Base-by-base conservation (phyloP, 2,329 filamentous ascomycete species). In the Aaosphaeria arxii region DNA sequence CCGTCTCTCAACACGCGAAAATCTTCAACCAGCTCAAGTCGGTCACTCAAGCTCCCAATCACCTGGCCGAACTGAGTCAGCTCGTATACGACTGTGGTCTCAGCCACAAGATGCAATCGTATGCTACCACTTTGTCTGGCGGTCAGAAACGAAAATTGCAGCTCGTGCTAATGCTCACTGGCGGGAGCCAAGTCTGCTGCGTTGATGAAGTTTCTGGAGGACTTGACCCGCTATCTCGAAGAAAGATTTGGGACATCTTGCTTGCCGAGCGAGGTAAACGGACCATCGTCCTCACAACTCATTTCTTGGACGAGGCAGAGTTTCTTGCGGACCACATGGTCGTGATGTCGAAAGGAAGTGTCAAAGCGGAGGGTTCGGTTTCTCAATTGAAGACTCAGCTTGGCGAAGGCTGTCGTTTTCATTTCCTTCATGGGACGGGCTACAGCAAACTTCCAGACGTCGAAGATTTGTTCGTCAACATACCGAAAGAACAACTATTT, bases 181-280 rank as follows among this genome's bases (percentile, higher is more conserved):
- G 91, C 50, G 90, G 89, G 9, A 91, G 87, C 52, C 82, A 83
- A 17, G 85, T 95, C 1, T 95, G 91, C 70, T 91, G 89, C 61
- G 83, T 95, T 5, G 91, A 96, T 57, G 91, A 96, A 68, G 89
- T 95, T 13, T 90, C 86, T 44, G 89, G 85, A 49, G 91, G 91
- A 9, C 78, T 96, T 28, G 91, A 96, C 64, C 90, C 91, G 0
- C 74, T 95, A 1, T 89, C 86, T 32, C 79, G 91, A 44, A 77
- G 90, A 31, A 95, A 94, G 70, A 88, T 96, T 28, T 95, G 91
- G 91, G 89, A 95, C 57, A 95, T 96, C 47, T 75, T 96, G 30
- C 74, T 95, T 7, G 87, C 86, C 1, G 90, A 94, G 67, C 82
- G 91, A 48, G 89, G 89, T n/a, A 78, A 76, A 47, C 77, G 91